A percentile compares a stretch with the other conserved stretches of the same genome.
Evolutionary conservation across 257 asterid genomes (phyloP).

Genomic region (Solanum chiquidenum): DNA sequence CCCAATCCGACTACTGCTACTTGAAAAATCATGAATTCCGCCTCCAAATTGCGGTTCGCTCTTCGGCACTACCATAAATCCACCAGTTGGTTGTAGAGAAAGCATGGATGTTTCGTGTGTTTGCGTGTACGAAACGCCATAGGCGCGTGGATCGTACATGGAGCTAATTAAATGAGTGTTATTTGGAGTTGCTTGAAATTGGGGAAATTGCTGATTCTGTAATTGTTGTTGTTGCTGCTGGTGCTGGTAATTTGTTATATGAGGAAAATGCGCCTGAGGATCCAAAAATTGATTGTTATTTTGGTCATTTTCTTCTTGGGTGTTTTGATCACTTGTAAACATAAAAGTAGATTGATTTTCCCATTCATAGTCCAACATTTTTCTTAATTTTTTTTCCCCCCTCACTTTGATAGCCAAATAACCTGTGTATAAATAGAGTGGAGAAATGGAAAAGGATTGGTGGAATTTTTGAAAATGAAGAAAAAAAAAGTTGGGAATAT

Average conservation of each 20-base stretch:
- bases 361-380: constrained; percentile 93
- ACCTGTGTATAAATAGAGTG: neutral
- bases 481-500: constrained; percentile 5
- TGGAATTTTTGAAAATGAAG: constrained; percentile 26
- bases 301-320: constrained; percentile 36
- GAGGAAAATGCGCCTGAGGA: constrained; percentile 34
- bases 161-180: constrained; percentile 14
- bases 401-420: neutral
- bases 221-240: constrained; percentile 1
- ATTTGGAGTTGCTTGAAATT: constrained; percentile 7
- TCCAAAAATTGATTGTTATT: constrained; percentile 35
- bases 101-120: constrained; percentile 35
- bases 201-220: constrained; percentile 16
- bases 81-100: constrained; percentile 53
- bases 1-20: constrained; percentile 40
- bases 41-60: constrained; percentile 43
- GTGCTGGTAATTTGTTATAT: constrained; percentile 7
- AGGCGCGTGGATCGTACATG: constrained; percentile 44
- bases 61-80: constrained; percentile 64
- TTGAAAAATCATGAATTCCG: constrained; percentile 24
- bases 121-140: constrained; percentile 22
- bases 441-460: neutral
- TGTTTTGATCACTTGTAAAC: constrained; percentile 48
- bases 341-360: constrained; percentile 62
- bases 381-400: neutral